Percentiles rank a stretch among this genome's conserved stretches.
Conservation (phyloP, 139 green algal genomes). For the Picochlorum sp. region DNA sequence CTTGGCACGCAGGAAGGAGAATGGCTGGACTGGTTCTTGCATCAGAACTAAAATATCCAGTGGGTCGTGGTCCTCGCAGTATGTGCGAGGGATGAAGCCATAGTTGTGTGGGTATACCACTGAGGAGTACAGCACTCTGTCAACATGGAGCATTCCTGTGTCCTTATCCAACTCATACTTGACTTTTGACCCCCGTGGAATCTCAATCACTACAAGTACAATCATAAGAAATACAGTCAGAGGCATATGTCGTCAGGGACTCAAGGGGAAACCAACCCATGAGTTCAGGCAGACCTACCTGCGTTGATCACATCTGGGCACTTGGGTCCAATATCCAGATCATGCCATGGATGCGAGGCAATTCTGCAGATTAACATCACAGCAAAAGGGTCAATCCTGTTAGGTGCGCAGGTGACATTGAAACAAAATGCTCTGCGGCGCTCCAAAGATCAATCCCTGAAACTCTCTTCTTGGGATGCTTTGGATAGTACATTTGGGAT, state of each 20-base stretch:
- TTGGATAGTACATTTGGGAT: no score
- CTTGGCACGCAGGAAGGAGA: conserved; percentile 76
- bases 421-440: background rate
- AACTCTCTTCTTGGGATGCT: no score
- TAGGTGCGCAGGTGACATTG: background rate
- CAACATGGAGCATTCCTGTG: conserved; percentile 61
- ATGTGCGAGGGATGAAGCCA: conserved; percentile 89
- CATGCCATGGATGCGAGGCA: conserved; percentile 66
- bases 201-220: conserved; percentile 73
- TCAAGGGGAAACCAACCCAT: background rate
- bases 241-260: background rate
- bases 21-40: conserved; percentile 81
- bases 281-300: conserved; percentile 9
- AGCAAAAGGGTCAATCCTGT: background rate
- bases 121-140: conserved; percentile 87
- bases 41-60: conserved; percentile 91
- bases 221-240: background rate
- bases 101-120: conserved; percentile 96
- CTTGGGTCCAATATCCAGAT: conserved; percentile 68
- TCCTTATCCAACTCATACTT: conserved; percentile 95
- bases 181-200: conserved; percentile 81
- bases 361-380: conserved; percentile 13
- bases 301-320: conserved; percentile 61
- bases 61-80: conserved; percentile 91
- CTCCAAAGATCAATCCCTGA: no score